phyloP scores from a whole-genome alignment of 805 yeast species.

The Hermanozyma aechmeae region DNA sequence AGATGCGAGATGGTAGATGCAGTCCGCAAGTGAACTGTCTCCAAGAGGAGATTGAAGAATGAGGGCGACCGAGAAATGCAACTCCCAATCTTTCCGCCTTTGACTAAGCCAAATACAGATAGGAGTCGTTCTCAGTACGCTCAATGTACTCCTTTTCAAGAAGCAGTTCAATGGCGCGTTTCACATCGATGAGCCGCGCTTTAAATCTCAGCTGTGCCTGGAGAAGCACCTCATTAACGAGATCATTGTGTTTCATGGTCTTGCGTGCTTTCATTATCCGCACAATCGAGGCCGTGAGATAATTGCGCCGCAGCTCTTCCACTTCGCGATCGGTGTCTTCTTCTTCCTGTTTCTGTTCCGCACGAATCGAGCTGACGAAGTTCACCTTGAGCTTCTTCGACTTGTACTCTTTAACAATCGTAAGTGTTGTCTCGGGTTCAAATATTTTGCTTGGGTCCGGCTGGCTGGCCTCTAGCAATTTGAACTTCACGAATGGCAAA shows the following conservation, averaged over 20 bases:
- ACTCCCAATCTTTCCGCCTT: too few relatives aligned
- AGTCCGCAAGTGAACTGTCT: too few relatives aligned
- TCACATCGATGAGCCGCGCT: constrained; percentile 80
- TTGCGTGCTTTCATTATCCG: constrained; percentile 95
- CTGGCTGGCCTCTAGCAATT: constrained; percentile 60
- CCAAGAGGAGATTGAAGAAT: too few relatives aligned
- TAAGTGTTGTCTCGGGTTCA: constrained; percentile 44
- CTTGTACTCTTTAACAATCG: constrained; percentile 73
- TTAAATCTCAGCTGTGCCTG: constrained; percentile 77
- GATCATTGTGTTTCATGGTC: constrained; percentile 62
- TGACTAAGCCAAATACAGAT: constrained; percentile 79
- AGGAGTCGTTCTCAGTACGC: constrained; percentile 65
- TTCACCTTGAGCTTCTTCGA: constrained; percentile 79
- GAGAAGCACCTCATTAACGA: constrained; percentile 80
- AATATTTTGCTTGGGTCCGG: constrained; percentile 44
- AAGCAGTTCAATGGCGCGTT: constrained; percentile 74
- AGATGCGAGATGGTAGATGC: too few relatives aligned
- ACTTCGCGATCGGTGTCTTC: constrained; percentile 74
- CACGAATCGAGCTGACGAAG: constrained; percentile 51
- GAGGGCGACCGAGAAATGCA: too few relatives aligned
- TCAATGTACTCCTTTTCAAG: constrained; percentile 80
- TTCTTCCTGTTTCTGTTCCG: constrained; percentile 58
- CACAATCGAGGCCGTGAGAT: constrained; percentile 87
- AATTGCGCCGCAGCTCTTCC: constrained; percentile 77
- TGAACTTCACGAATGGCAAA: constrained; percentile 69